These are phyloP conservation scores for Mallotus repandus DNA, from an alignment of 441 rosid genomes.

Conservation along the genomic window DNA sequence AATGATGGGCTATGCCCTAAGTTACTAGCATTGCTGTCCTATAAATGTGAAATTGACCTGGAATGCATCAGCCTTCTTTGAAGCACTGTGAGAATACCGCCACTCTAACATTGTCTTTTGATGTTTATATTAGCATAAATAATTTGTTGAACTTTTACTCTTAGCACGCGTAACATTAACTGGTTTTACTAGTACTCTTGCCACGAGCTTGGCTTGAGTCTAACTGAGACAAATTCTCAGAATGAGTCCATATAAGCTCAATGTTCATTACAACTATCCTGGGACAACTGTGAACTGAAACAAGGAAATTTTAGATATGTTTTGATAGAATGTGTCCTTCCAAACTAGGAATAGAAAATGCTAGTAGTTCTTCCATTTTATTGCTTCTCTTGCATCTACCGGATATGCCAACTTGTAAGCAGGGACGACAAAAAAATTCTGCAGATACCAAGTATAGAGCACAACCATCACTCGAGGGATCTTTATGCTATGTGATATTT, in stretches of 20 bases:
- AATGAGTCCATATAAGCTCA: neutral
- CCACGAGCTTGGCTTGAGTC: neutral
- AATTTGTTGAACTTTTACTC: neutral
- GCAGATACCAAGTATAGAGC: neutral
- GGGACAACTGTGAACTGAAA: neutral
- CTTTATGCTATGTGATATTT: neutral
- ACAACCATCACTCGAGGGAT: neutral
- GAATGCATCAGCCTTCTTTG: neutral
- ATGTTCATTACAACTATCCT: too few species aligned
- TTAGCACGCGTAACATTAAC: too few species aligned
- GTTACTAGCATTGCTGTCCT: neutral
- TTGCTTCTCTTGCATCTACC: neutral
- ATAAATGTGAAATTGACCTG: neutral
- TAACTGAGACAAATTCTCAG: neutral
- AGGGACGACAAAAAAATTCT: neutral
- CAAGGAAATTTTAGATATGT: neutral
- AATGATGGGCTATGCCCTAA: neutral
- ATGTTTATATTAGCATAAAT: neutral
- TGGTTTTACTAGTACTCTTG: neutral
- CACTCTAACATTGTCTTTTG: neutral
- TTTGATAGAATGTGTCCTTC: neutral
- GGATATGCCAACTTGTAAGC: neutral
- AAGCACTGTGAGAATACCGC: neutral
- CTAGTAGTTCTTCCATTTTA: too few species aligned
- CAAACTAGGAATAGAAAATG: too few species aligned